Percentiles rank a stretch among this genome's conserved stretches.
phyloP scores from a whole-genome alignment of 345 rosid genomes.

The Hibiscus mutabilis region DNA sequence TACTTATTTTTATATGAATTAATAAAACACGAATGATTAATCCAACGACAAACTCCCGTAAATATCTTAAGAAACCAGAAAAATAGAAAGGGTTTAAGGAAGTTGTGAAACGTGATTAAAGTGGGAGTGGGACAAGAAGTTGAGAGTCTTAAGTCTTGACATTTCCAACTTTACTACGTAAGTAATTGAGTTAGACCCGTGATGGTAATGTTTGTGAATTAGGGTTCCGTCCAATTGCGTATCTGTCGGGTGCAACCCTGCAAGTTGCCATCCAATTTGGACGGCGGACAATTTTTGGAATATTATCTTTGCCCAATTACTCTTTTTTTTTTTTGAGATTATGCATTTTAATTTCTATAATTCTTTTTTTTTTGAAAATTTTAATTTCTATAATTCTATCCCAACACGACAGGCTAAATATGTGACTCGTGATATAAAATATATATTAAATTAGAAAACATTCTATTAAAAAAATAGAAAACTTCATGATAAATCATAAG shows the following conservation, averaged over 20 bases:
- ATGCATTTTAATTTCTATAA: not conserved
- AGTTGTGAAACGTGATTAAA: not conserved
- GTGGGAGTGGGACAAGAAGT: not conserved
- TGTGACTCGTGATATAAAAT: no score
- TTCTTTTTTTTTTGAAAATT: no score
- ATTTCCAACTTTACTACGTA: slow-evolving; percentile 23
- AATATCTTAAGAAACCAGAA: no score
- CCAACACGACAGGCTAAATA: not conserved
- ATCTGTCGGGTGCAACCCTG: slow-evolving; percentile 28
- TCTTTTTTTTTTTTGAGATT: not conserved
- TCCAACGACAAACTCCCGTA: no score
- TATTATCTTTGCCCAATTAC: not conserved
- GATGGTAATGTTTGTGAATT: slow-evolving; percentile 6
- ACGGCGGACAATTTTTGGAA: not conserved
- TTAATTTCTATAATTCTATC: no score
- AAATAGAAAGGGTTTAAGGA: not conserved
- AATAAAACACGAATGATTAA: no score
- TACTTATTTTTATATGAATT: no score
- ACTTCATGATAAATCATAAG: no score
- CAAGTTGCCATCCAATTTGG: slow-evolving; percentile 14
- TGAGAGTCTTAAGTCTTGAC: not conserved
- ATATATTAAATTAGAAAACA: no score
- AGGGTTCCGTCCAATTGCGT: slow-evolving; percentile 15
- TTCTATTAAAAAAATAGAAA: no score
- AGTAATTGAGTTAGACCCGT: slow-evolving; percentile 19